phyloP scores from a whole-genome alignment of 768 basidiomycete species.

The Mycena olivaceomarginata region DNA sequence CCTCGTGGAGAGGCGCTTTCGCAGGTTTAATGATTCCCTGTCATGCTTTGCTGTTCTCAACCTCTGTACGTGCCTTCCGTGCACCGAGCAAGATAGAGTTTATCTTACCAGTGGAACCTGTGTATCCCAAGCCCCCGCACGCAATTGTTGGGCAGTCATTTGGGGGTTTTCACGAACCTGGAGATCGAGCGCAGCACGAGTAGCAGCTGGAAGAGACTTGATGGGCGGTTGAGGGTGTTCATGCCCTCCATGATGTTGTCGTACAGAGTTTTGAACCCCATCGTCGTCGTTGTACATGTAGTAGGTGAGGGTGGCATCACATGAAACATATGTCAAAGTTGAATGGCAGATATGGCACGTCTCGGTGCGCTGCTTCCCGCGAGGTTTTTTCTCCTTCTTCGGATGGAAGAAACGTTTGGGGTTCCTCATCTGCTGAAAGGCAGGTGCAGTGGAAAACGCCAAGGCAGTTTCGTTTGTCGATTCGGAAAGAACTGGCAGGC shows the following conservation, averaged over 20 bases:
- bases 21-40: background rate
- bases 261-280: no score
- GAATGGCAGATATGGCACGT: slow-evolving; percentile 13
- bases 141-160: slow-evolving; percentile 4
- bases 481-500: background rate
- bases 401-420: background rate
- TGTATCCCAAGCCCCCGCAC: background rate
- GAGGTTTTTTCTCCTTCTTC: background rate
- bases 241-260: background rate
- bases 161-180: slow-evolving; percentile 10
- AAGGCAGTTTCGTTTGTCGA: slow-evolving; percentile 15
- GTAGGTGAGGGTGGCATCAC: background rate
- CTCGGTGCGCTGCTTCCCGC: background rate
- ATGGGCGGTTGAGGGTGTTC: background rate
- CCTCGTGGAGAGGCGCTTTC: no score
- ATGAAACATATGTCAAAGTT: background rate
- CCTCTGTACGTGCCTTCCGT: slow-evolving; percentile 4
- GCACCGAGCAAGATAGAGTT: background rate
- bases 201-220: background rate
- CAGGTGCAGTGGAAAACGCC: slow-evolving; percentile 14
- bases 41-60: slow-evolving; percentile 9
- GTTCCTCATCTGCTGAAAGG: background rate
- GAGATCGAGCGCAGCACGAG: background rate
- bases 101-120: background rate
- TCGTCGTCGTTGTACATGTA: no score